phyloP scores from a whole-genome alignment of 352 stramenopile genomes.

The Globisporangium paroecandrum region DNA sequence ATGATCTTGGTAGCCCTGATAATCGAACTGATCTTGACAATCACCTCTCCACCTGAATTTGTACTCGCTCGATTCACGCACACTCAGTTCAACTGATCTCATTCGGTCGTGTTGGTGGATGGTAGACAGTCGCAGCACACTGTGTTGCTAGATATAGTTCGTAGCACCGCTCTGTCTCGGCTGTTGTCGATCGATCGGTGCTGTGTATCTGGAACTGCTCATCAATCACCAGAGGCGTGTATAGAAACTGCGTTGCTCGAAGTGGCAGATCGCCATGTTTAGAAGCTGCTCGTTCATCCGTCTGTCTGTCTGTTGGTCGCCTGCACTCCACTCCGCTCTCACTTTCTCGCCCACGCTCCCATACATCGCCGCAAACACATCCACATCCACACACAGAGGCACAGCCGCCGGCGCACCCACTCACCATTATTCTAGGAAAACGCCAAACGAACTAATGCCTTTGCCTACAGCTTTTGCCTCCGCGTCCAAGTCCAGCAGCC shows the following conservation, averaged over 20 bases:
- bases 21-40: too few species aligned
- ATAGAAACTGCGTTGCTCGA: neutral
- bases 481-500: conserved; percentile 15
- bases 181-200: neutral
- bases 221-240: neutral
- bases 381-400: neutral
- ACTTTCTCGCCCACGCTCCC: neutral
- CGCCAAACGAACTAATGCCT: conserved; percentile 82
- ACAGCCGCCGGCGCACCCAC: conserved; percentile 15
- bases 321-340: neutral
- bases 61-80: neutral
- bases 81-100: too few species aligned
- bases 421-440: conserved; percentile 85
- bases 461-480: conserved; percentile 9
- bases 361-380: neutral
- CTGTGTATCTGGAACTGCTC: neutral
- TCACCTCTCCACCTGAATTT: too few species aligned
- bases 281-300: neutral
- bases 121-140: neutral
- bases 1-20: too few species aligned
- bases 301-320: neutral
- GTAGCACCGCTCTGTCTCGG: neutral
- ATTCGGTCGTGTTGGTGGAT: neutral
- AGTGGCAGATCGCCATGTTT: neutral
- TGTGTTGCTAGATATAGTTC: neutral